Evolutionary conservation across 768 basidiomycete species (phyloP).

Genomic region (Boletellus ananas): DNA sequence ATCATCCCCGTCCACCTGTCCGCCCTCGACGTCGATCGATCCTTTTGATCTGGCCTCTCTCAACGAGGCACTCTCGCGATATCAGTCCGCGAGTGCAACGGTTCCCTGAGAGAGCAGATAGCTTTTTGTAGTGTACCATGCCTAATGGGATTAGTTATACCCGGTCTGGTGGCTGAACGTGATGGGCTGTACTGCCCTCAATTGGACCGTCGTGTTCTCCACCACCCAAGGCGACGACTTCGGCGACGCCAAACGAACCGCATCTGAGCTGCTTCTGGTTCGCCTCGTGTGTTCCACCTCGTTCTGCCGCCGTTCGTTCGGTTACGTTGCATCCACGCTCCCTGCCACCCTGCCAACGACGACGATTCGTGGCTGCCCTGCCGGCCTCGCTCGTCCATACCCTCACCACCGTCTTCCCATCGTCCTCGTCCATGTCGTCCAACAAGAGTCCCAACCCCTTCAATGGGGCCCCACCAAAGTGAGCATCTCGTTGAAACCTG

Average conservation of each 20-base stretch:
- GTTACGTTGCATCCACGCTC: conserved; percentile 5
- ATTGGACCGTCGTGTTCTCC: neutral
- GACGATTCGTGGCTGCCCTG: neutral
- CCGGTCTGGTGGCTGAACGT: neutral
- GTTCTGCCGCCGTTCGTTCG: conserved; percentile 9
- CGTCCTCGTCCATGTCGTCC: conserved; percentile 28
- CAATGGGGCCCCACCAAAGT: conserved; percentile 34
- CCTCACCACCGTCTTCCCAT: conserved; percentile 4
- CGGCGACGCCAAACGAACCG: neutral
- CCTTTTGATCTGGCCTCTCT: conserved; percentile 24
- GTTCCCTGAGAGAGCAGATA: conserved; percentile 8
- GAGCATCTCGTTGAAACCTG: conserved; percentile 10
- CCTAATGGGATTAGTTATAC: conserved; percentile 6
- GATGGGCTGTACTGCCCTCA: neutral
- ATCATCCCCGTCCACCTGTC: conserved; percentile 10
- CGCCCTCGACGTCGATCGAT: conserved; percentile 9
- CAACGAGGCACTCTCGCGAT: conserved; percentile 27
- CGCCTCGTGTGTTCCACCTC: conserved; percentile 26
- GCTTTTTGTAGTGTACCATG: conserved; percentile 2
- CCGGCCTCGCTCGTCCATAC: neutral
- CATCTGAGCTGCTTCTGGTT: neutral
- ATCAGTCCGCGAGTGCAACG: conserved; percentile 12
- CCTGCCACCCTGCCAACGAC: neutral
- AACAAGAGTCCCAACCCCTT: conserved; percentile 30
- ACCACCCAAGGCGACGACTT: neutral